A percentile compares a stretch with the other conserved stretches of the same genome.
Conservation (phyloP, 371 early-diverging fungal genomes). For the Lichtheimia ramosa region DNA sequence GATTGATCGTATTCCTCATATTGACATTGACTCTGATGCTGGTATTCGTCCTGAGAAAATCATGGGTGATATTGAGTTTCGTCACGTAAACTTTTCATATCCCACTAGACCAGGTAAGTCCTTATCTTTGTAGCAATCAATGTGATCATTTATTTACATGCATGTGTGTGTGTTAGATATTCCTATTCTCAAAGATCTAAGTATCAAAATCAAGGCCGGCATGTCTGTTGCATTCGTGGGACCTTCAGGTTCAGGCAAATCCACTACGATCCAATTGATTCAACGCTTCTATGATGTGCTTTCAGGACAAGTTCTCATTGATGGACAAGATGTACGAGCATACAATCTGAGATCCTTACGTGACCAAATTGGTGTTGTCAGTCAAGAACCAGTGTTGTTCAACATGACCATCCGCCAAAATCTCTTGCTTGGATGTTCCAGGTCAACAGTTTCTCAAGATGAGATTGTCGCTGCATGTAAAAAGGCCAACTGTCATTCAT, state of each 20-base stretch:
- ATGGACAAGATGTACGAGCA: conserved; percentile 65
- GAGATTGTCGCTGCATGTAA: conserved; percentile 59
- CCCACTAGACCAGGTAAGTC: conserved; percentile 57
- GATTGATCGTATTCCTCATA: conserved; percentile 71
- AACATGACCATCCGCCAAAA: conserved; percentile 78
- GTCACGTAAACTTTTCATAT: conserved; percentile 69
- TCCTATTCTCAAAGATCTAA: conserved; percentile 58
- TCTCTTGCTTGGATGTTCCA: conserved; percentile 59
- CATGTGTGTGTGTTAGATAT: conserved; percentile 60
- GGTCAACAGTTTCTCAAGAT: conserved; percentile 34
- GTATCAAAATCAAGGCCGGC: conserved; percentile 66
- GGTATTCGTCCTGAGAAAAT: conserved; percentile 53
- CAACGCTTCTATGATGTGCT: conserved; percentile 86
- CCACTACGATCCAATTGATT: conserved; percentile 82
- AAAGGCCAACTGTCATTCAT: conserved; percentile 71
- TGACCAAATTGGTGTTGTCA: conserved; percentile 78
- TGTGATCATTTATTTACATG: neutral
- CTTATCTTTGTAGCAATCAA: neutral
- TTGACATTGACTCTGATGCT: conserved; percentile 55
- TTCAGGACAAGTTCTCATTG: conserved; percentile 62
- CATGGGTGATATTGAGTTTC: conserved; percentile 67
- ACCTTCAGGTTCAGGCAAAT: conserved; percentile 87
- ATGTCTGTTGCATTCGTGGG: conserved; percentile 77
- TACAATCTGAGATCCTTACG: conserved; percentile 72
- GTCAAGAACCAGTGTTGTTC: conserved; percentile 86